Percentiles rank a stretch among this genome's conserved stretches.
phyloP scores from a whole-genome alignment of 257 asterid species.

The Jacaranda copaia region DNA sequence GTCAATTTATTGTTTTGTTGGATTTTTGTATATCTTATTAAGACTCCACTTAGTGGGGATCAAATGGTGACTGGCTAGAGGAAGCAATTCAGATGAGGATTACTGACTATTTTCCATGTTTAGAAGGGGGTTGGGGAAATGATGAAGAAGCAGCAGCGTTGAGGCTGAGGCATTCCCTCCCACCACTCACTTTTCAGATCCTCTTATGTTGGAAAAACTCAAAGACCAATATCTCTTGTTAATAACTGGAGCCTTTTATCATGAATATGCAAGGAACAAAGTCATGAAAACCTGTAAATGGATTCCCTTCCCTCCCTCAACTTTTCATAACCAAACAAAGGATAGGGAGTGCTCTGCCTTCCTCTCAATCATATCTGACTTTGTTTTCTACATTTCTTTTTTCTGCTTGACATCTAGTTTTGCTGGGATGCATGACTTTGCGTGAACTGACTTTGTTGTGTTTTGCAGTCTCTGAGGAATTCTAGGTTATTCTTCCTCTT shows the following conservation, averaged over 20 bases:
- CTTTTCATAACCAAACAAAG: not conserved
- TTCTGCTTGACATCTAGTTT: slow-evolving; percentile 22
- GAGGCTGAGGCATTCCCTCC: slow-evolving; percentile 18
- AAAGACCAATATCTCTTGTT: not conserved
- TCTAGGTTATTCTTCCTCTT: not conserved
- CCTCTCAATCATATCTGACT: not conserved
- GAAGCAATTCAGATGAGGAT: slow-evolving; percentile 5
- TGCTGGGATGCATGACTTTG: slow-evolving; percentile 24
- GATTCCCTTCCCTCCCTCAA: not conserved
- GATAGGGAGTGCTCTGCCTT: not conserved
- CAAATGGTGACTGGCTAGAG: slow-evolving; percentile 3
- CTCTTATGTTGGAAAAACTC: not conserved
- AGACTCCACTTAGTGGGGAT: slow-evolving; percentile 12
- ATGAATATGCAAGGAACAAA: not conserved
- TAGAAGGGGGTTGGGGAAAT: not conserved
- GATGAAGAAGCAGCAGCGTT: not conserved
- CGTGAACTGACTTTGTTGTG: slow-evolving; percentile 14
- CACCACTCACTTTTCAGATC: slow-evolving; percentile 13
- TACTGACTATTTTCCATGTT: not conserved
- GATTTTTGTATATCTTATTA: slow-evolving; percentile 5
- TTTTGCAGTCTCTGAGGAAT: slow-evolving; percentile 8
- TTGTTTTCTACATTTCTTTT: not conserved
- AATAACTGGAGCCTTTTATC: not conserved
- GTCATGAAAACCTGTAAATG: not conserved
- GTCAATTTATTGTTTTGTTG: not conserved